A percentile compares a stretch with the other conserved stretches of the same genome.
Evolutionary conservation across 116 monocot genomes (phyloP).

Genomic region (Thalassia testudinum): DNA sequence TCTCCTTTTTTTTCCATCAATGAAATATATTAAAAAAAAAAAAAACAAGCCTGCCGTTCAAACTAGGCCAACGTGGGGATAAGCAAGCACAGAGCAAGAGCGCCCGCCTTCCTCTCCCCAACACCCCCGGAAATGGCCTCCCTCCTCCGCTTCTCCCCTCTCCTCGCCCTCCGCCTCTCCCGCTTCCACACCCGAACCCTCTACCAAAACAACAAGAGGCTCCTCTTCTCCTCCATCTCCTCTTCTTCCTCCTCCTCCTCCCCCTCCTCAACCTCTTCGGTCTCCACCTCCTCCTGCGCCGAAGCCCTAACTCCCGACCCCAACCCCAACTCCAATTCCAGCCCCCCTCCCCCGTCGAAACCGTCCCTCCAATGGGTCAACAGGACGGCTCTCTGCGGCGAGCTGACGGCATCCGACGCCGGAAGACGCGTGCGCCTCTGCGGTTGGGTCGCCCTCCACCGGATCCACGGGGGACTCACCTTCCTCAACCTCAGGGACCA

Average conservation of each 20-base stretch:
- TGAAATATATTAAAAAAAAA: too few relatives aligned
- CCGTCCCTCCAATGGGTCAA: slow-evolving; percentile 29
- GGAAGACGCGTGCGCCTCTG: slow-evolving; percentile 66
- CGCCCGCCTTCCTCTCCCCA: neutral
- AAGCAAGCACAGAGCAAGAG: neutral
- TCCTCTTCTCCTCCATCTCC: neutral
- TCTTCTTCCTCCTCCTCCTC: slow-evolving; percentile 9
- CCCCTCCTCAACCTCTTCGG: slow-evolving; percentile 2
- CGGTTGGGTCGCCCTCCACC: slow-evolving; percentile 87
- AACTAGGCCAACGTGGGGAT: neutral
- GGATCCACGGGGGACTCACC: slow-evolving; percentile 82
- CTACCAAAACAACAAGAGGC: neutral
- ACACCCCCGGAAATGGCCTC: too few relatives aligned
- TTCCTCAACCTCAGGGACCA: slow-evolving; percentile 78
- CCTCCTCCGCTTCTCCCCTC: slow-evolving; percentile 18
- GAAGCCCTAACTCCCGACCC: neutral
- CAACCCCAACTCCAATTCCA: neutral
- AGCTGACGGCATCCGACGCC: slow-evolving; percentile 43
- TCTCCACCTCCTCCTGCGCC: slow-evolving; percentile 2
- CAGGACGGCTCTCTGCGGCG: slow-evolving; percentile 55
- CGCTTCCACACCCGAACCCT: neutral
- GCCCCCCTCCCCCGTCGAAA: neutral
- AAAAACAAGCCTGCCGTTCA: too few relatives aligned
- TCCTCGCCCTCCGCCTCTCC: slow-evolving; percentile 16
- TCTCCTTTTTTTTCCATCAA: too few relatives aligned